Base-by-base conservation (phyloP, 306 rosid genomes). In the Arachis hypogaea region DNA sequence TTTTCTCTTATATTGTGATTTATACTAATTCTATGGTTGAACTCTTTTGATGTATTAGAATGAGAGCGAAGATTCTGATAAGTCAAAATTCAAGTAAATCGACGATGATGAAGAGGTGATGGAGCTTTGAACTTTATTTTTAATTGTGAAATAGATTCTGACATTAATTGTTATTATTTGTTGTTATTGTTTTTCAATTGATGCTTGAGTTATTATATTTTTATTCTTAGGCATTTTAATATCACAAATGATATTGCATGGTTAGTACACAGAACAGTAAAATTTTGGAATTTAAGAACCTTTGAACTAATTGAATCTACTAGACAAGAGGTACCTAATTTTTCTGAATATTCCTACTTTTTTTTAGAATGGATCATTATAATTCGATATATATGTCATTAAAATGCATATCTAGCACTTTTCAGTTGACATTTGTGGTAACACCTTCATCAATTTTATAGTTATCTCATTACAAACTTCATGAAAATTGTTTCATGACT, bases 201-300 rank as follows among this genome's bases (percentile, higher is more conserved):
- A 22, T 22, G 28, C 28, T 22, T 22, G 28, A 22, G 28, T 22
- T 22, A 22, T 1, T 22, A 22, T 22, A 22, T 22, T 22, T 42
- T 63, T 59, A 61, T 55, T 43, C 10, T 62, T 69, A 59, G 54
- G 54, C 14, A 49, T 43, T 61, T 22, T 0, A 54, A 62, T 7
- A 38, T 38, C 75, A 69, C 49, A 45, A 74, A 61, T 75, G 44
- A 29, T 72, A 54, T 83, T 70, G 47, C 91, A 91, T 94, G 95
- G 76, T 91, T 95, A 3, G 87, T 88, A 2, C 90, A 91, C 78
- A 78, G 85, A 85, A 88, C 94, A 54, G 90, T 91, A 60, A 91
- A 91, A 82, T 91, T 88, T 77, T 91, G 94, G 90, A 92, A 91
- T 84, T 81, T 88, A 84, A 92, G 88, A 88, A 87, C 90, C 61